phyloP scores from a whole-genome alignment of 2,329 filamentous ascomycete genomes.

The Talaromyces sp. region DNA sequence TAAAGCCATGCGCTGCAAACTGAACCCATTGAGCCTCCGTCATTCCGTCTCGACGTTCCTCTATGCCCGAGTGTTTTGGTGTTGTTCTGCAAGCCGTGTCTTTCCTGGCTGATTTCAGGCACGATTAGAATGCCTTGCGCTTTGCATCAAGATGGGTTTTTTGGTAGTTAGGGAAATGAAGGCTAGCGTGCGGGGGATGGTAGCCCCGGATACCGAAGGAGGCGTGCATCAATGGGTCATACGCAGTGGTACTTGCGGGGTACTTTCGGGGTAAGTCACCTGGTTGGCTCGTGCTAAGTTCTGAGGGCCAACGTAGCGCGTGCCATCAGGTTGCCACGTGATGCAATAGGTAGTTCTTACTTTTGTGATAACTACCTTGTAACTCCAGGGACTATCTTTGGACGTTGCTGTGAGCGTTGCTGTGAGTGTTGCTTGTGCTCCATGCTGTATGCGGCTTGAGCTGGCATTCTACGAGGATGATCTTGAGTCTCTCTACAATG shows the following conservation, averaged over 20 bases:
- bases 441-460: neutral
- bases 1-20: constrained; percentile 3
- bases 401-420: neutral
- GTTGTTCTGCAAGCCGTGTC: neutral
- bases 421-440: neutral
- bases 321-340: neutral
- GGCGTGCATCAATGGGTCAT: neutral
- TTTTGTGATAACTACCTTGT: too few relatives aligned
- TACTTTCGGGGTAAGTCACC: neutral
- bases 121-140: neutral
- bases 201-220: neutral
- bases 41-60: neutral
- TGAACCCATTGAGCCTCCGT: constrained; percentile 8
- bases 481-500: neutral
- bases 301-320: neutral
- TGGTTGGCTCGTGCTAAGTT: neutral
- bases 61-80: neutral
- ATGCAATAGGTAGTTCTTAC: neutral
- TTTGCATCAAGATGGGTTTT: neutral
- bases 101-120: neutral
- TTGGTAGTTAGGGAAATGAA: neutral
- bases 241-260: neutral
- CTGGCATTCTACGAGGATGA: neutral
- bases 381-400: neutral
- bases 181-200: neutral